phyloP scores from a whole-genome alignment of 257 asterid genomes.

The Salvia rosmarinus region DNA sequence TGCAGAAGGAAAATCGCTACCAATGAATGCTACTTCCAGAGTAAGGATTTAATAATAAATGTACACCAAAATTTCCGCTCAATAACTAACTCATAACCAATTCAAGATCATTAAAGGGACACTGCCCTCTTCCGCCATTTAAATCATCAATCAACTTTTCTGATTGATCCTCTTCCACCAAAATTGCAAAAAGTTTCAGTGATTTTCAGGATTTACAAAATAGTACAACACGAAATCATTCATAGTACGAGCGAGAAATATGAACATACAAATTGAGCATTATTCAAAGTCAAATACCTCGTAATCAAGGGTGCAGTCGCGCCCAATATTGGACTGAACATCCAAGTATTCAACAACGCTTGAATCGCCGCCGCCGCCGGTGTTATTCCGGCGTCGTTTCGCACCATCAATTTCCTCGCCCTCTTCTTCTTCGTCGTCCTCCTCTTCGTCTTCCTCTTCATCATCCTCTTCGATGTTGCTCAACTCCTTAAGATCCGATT shows the following conservation, averaged over 20 bases:
- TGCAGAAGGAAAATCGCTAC: too few relatives aligned
- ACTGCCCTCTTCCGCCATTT: not conserved
- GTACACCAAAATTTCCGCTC: not conserved
- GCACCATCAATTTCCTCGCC: constrained; percentile 42
- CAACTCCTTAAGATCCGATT: constrained; percentile 43
- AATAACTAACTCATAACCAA: constrained; percentile 5
- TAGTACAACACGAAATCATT: not conserved
- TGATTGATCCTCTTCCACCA: constrained; percentile 15
- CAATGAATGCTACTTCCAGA: not conserved
- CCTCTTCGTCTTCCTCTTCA: constrained; percentile 22
- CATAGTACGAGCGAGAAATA: not conserved
- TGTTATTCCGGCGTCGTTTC: constrained; percentile 33
- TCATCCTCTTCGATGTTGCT: constrained; percentile 38
- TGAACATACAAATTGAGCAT: not conserved
- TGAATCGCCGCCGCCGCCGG: constrained; percentile 1
- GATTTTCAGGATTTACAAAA: not conserved
- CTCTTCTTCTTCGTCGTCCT: constrained; percentile 29
- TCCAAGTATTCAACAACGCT: constrained; percentile 51
- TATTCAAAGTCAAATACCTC: constrained; percentile 54
- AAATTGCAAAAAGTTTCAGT: not conserved
- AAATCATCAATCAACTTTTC: not conserved
- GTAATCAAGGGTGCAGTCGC: constrained; percentile 79
- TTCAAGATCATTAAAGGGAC: not conserved
- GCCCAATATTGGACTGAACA: constrained; percentile 73
- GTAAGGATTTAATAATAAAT: not conserved